Conservation (phyloP, 805 yeast genomes). For the Nakazawaea anatomiae region DNA sequence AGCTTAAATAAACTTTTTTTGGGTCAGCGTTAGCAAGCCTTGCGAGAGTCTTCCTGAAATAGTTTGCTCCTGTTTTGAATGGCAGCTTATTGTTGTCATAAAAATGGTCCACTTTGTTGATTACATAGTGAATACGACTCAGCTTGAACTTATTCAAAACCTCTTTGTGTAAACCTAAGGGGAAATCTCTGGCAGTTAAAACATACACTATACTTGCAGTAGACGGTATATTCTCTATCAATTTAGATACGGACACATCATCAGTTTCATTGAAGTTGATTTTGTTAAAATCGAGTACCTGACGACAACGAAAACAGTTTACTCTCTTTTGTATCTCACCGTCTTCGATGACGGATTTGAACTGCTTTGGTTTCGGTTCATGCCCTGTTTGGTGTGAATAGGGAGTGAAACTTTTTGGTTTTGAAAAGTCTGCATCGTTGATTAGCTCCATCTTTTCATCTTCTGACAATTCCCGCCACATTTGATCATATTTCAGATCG, state of each 20-base stretch:
- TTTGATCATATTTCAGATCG: constrained; percentile 11
- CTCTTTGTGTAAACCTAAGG: constrained; percentile 43
- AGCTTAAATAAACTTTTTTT: constrained; percentile 37
- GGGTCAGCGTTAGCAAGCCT: constrained; percentile 22
- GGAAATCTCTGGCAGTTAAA: constrained; percentile 67
- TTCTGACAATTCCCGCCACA: constrained; percentile 13
- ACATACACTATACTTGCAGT: constrained; percentile 50
- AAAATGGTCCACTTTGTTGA: constrained; percentile 35
- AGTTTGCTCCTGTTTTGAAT: constrained; percentile 20
- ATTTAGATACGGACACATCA: constrained; percentile 22
- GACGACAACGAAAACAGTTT: constrained; percentile 53
- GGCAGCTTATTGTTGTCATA: constrained; percentile 17
- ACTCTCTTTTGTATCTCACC: constrained; percentile 12
- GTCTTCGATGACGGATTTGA: constrained; percentile 1
- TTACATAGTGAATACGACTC: constrained; percentile 30
- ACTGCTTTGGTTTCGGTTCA: constrained; percentile 6
- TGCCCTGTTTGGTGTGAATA: constrained; percentile 1
- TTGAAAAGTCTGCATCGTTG: constrained; percentile 12
- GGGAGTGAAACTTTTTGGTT: constrained; percentile 5
- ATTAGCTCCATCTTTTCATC: constrained; percentile 26
- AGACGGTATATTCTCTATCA: constrained; percentile 33
- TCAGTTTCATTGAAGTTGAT: constrained; percentile 30
- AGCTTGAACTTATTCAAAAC: constrained; percentile 28
- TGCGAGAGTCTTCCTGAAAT: constrained; percentile 26
- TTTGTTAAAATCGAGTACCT: constrained; percentile 38